Base-by-base conservation (phyloP, 257 asterid species). In the Rubia yunnanensis region DNA sequence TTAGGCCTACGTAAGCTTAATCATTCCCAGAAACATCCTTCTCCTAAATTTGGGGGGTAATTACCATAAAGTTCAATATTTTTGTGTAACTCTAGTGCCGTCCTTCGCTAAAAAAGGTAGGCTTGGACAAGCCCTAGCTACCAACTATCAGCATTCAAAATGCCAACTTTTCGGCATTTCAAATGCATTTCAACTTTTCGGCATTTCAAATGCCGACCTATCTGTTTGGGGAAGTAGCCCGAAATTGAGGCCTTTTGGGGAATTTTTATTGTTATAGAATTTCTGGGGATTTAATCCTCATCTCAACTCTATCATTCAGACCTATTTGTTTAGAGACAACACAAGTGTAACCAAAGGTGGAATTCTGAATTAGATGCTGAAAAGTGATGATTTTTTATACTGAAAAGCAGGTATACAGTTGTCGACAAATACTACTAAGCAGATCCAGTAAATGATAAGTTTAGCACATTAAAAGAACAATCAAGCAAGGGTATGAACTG, bases 1-100 rank as follows among this genome's bases (percentile, higher is more conserved):
- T 23, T 41, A 48, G 31, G 58, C 65, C 52, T 70, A 62, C 70
- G 34, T 60, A 54, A 63, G 38, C 56, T 62, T 27, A 49, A 24
- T 24, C 53, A 46, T 24, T 44, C 52, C 41, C 58, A 56, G 26
- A 55, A 49, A 35, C 70, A 31, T n/a, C 50, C 41, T 20, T 52
- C 24, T 27, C n/a, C 52, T 10, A 24, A 26, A 63, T 39, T 64
- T 44, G 17, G 53, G 48, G 38, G 7, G 60, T 30, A 48, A 64
- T 11, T n/a, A 18, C 23, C 8, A 44, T 44, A 44, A 15, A 44
- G 52, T 20, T 44, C 52, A 3, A 17, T 44, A 44, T 15, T 15
- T 44, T 44, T 10, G 5, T 15, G 52, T 44, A 9, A 7, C 17
- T 44, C 52, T 6, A 44, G 22, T 2, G 3, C 18, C 49, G n/a